phyloP scores from a whole-genome alignment of 2,329 filamentous ascomycete genomes.

The Ophiostoma ips region DNA sequence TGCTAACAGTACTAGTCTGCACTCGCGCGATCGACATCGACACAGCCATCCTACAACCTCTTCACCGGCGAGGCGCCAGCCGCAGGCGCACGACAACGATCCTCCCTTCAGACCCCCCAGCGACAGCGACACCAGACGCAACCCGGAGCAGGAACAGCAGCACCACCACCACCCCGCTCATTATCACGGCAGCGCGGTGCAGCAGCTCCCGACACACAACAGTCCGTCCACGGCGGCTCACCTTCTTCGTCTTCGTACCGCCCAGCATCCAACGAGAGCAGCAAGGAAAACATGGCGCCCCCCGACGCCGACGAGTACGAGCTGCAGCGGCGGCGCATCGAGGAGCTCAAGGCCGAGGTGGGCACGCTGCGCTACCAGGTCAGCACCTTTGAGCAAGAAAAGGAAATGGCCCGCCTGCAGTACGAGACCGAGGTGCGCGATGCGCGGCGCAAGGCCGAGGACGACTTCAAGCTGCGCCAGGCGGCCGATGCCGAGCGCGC shows the following conservation, averaged over 20 bases:
- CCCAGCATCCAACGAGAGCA: conserved; percentile 40
- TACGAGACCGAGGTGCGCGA: conserved; percentile 78
- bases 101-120: not conserved
- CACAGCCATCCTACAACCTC: conserved; percentile 25
- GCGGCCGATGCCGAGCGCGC: conserved; percentile 41
- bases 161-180: conserved; percentile 11
- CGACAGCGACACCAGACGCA: not conserved
- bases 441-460: conserved; percentile 64
- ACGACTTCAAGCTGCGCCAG: conserved; percentile 60
- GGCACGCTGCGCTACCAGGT: conserved; percentile 80
- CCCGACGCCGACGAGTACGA: conserved; percentile 46
- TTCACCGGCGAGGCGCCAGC: conserved; percentile 21
- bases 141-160: conserved; percentile 9
- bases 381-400: conserved; percentile 75
- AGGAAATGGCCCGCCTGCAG: conserved; percentile 62
- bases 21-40: conserved; percentile 15
- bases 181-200: conserved; percentile 15
- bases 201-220: conserved; percentile 13
- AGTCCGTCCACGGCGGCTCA: conserved; percentile 1
- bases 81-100: not conserved
- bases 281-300: conserved; percentile 45
- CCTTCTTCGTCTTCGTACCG: conserved; percentile 25
- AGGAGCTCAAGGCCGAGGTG: conserved; percentile 79
- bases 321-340: conserved; percentile 42
- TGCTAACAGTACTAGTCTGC: not conserved